Evolutionary conservation across 148 eudicot genomes (phyloP), one percentile per base, ranked within the genome.

Genomic region (Limonium bicolor): DNA sequence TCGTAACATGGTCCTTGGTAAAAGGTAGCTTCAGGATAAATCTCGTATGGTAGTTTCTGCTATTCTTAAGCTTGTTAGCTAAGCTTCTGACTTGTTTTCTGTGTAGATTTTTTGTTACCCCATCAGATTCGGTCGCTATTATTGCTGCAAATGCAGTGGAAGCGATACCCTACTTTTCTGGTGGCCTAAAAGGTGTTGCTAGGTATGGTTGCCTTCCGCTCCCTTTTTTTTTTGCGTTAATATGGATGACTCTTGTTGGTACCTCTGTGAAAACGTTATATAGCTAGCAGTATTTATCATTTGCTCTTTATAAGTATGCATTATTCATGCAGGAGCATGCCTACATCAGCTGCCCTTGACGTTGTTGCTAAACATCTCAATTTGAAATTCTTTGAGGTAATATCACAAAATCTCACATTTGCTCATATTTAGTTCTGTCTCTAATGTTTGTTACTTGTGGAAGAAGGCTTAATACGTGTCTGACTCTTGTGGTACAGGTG

Each of bases 261-360:
- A n/a, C n/a, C n/a, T n/a, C n/a, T n/a, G n/a, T n/a, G n/a, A n/a
- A n/a, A n/a, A n/a, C n/a, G n/a, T n/a, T n/a, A n/a, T n/a, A n/a
- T n/a, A n/a, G n/a, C n/a, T 43, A n/a, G 27, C 30, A 20, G 27
- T 29, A 36, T 48, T 26, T 26, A 13, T n/a, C 35, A 11, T 26
- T 22, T 38, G 26, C 21, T 17, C 31, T 27, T 17, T 14, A 12
- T 42, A 3, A 10, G 30, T 41, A 24, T n/a, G 23, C 12, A 20
- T 46, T 50, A 31, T 36, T 47, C 59, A 40, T 36, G 37, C 65
- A 84, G 97, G 94, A 88, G 97, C 61, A 88, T 88, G 97, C 97
- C 97, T 54, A 88, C 97, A 14, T 88, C 97, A 48, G 97, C 94
- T 62, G 97, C 94, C 37, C 79, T 88, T 63, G 93, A 88, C 65